These are phyloP conservation scores for Microdochium trichocladiopsis DNA, from an alignment of 2,329 filamentous ascomycete species.

Conservation along the genomic window DNA sequence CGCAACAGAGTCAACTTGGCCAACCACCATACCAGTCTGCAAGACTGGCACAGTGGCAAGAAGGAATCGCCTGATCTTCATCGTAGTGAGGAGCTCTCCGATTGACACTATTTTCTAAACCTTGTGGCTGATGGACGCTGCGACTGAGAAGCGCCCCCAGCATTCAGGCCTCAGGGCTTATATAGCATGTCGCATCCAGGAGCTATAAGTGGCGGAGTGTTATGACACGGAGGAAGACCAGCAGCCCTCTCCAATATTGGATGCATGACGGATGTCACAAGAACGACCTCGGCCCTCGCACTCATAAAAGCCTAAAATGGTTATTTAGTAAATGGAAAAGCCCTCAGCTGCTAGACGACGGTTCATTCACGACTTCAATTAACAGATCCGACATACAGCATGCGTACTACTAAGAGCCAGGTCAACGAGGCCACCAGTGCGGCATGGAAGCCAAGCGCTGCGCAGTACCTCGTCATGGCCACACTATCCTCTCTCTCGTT, in stretches of 20 bases:
- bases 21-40: background rate
- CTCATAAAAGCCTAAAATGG: background rate
- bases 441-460: background rate
- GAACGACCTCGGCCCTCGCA: background rate
- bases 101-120: background rate
- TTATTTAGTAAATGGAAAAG: background rate
- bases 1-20: background rate
- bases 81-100: background rate
- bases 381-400: background rate
- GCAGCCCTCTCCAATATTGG: background rate
- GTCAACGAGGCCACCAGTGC: background rate
- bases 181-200: background rate
- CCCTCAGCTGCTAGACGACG: background rate
- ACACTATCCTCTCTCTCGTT: background rate
- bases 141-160: no score
- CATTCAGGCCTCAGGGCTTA: no score
- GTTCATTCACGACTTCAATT: background rate
- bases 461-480: background rate
- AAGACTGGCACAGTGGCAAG: background rate
- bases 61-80: background rate
- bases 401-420: background rate
- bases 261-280: background rate
- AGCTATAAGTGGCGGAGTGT: background rate
- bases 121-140: background rate
- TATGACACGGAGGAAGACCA: background rate